Evolutionary conservation across 2,329 filamentous ascomycete species (phyloP), one percentile per base, ranked within the genome.

Genomic region (Ophiostoma angusticollis): DNA sequence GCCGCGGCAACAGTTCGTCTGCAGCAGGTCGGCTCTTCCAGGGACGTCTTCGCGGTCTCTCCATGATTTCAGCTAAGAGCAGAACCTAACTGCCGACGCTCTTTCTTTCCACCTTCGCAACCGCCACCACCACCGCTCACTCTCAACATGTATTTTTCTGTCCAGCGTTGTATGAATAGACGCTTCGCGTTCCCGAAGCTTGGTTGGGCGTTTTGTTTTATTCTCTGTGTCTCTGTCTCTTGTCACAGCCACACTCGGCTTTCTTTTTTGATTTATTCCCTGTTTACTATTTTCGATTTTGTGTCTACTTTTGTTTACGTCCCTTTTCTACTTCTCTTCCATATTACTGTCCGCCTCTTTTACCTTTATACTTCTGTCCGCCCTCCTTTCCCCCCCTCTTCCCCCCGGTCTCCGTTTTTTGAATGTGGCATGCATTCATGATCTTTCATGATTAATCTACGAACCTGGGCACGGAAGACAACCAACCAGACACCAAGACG

Each of bases 251-350:
- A 18, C 32, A 31, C 23, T 35, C 28, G 23, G 32, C 37, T 17
- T 42, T 18, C 32, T 36, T 40, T 21, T 41, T 52, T 40, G 50
- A 49, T 50, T 50, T 52, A 53, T 53, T 54, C 55, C 44, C 52
- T 49, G 52, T 51, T 59, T 55, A 42, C 54, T 49, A 43, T 32
- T 49, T 45, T 32, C n/a, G 21, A 33, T 50, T 37, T 42, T 43
- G 49, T 36, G 46, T 46, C 37, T 47, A 43, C 45, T 45, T 51
- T 49, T 40, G 51, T 54, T 50, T 45, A 51, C 48, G 54, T 56
- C 17, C n/a, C 55, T 52, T 53, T 52, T 51, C 24, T 37, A 29
- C 21, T 28, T 13, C 29, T 24, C 23, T 34, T 21, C 8, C 31
- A 32, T 21, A 42, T 23, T 42, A 18, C 27, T 31, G 17, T 31